These are phyloP conservation scores for Dictyostelium capitatum DNA, from an alignment of 78 protist genomes.

Conservation along the genomic window DNA sequence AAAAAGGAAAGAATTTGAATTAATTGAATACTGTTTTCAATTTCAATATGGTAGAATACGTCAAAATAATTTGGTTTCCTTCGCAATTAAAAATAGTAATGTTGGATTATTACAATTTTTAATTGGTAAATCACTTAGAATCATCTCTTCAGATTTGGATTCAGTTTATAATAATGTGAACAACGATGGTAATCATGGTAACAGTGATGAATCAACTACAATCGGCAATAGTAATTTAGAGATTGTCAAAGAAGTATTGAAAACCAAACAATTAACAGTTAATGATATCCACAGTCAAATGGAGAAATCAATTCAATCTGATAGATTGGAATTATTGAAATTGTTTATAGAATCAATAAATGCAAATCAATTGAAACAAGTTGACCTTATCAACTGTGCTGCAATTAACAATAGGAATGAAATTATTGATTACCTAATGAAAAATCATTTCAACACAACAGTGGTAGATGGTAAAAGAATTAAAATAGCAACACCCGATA, in stretches of 20 bases:
- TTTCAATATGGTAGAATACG: neutral
- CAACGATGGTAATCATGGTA: too few relatives aligned
- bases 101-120: neutral
- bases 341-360: neutral
- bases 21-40: neutral
- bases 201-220: too few relatives aligned
- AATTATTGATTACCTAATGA: constrained; percentile 2
- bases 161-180: too few relatives aligned
- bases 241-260: neutral
- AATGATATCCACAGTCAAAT: neutral
- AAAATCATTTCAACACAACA: neutral
- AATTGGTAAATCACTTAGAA: neutral
- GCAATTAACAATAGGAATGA: neutral
- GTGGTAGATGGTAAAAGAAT: neutral
- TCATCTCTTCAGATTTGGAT: too few relatives aligned
- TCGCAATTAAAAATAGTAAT: neutral
- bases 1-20: constrained; percentile 18
- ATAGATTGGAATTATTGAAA: neutral
- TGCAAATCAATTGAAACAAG: too few relatives aligned
- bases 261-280: neutral
- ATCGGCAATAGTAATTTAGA: neutral
- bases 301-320: constrained; percentile 5
- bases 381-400: neutral
- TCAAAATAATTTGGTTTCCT: neutral
- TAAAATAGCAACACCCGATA: neutral